Percentiles rank a stretch among this genome's conserved stretches.
Conservation (phyloP, 805 yeast genomes). For the Lipomyces starkeyi region DNA sequence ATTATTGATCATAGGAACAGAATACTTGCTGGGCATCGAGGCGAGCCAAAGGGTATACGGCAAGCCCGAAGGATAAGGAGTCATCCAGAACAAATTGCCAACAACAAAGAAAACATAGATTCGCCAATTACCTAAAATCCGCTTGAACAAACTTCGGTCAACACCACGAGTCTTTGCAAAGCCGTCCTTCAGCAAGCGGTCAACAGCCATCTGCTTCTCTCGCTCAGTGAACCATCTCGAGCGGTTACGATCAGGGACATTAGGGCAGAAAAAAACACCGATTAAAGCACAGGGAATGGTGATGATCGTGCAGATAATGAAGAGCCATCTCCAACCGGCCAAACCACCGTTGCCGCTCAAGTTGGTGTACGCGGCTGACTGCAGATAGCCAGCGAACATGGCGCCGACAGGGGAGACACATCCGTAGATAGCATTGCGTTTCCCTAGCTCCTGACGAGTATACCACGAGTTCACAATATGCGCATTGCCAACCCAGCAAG, state of each 20-base stretch:
- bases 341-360: slow-evolving; percentile 59
- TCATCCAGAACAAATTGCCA: slow-evolving; percentile 34
- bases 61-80: slow-evolving; percentile 29
- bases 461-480: slow-evolving; percentile 56
- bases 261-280: slow-evolving; percentile 64
- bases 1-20: slow-evolving; percentile 48
- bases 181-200: slow-evolving; percentile 45
- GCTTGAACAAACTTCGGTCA: slow-evolving; percentile 21
- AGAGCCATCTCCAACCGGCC: slow-evolving; percentile 77
- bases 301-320: slow-evolving; percentile 67
- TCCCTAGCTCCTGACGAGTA: slow-evolving; percentile 60
- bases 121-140: slow-evolving; percentile 33
- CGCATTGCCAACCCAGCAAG: slow-evolving; percentile 52
- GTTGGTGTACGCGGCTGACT: slow-evolving; percentile 57
- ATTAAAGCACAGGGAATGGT: slow-evolving; percentile 62
- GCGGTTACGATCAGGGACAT: slow-evolving; percentile 64
- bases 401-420: slow-evolving; percentile 67
- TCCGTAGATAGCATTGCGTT: slow-evolving; percentile 65
- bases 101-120: slow-evolving; percentile 29
- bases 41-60: slow-evolving; percentile 32
- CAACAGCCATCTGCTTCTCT: slow-evolving; percentile 60
- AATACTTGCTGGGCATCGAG: slow-evolving; percentile 9
- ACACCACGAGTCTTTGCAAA: slow-evolving; percentile 29
- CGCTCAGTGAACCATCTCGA: slow-evolving; percentile 61
- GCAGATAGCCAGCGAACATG: slow-evolving; percentile 65